These are phyloP conservation scores for Phaeoacremonium minimum DNA, from an alignment of 2,329 filamentous ascomycete genomes.

Conservation along the genomic window DNA sequence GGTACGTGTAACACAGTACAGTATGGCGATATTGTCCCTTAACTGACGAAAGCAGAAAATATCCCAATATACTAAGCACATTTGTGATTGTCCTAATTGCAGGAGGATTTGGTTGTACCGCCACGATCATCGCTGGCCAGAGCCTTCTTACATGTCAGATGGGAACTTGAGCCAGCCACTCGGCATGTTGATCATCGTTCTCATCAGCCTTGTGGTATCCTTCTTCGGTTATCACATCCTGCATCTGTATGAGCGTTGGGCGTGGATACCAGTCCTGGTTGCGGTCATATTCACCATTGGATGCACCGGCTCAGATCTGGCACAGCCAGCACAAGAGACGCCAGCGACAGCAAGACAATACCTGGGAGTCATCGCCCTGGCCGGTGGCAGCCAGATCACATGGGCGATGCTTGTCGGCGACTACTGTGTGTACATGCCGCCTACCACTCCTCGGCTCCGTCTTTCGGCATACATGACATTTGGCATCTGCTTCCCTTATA, in stretches of 20 bases:
- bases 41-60: too few relatives aligned
- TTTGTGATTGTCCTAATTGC: not conserved
- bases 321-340: constrained; percentile 7
- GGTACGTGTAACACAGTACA: too few relatives aligned
- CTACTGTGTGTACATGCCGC: constrained; percentile 7
- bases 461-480: not conserved
- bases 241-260: constrained; percentile 13
- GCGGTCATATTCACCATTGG: constrained; percentile 11
- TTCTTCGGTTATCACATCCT: constrained; percentile 13
- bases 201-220: constrained; percentile 11
- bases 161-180: constrained; percentile 1
- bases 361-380: constrained; percentile 13
- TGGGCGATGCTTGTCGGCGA: constrained; percentile 14
- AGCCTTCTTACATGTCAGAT: not conserved
- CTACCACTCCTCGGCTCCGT: not conserved
- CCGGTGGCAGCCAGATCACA: constrained; percentile 13
- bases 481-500: not conserved
- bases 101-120: not conserved
- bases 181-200: constrained; percentile 7
- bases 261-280: constrained; percentile 13
- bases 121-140: not conserved
- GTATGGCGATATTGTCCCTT: too few relatives aligned
- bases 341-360: constrained; percentile 8
- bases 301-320: constrained; percentile 8
- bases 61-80: not conserved